Percentiles rank a stretch among this genome's conserved stretches.
Evolutionary conservation across 257 asterid genomes (phyloP).

Genomic region (Thymus quinquecostatus): DNA sequence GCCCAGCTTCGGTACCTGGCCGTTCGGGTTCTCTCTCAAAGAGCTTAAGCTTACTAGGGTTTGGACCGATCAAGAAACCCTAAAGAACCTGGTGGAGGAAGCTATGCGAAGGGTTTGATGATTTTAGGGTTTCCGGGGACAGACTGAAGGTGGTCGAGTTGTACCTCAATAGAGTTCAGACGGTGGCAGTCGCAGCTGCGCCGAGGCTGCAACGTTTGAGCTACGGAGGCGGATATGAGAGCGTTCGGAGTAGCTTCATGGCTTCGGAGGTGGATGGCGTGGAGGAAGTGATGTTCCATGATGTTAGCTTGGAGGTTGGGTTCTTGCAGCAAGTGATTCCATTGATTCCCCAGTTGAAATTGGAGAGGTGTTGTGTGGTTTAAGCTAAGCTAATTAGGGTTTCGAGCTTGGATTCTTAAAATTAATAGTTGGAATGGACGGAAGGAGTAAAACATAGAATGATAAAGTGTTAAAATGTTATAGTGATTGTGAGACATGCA

Average conservation of each 20-base stretch:
- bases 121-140: not conserved
- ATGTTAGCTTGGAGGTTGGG: not conserved
- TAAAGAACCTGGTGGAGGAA: constrained; percentile 6
- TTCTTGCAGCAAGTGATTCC: not conserved
- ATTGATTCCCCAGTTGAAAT: not conserved
- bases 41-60: constrained; percentile 23
- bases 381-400: no score
- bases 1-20: not conserved
- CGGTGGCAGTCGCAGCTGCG: constrained; percentile 6
- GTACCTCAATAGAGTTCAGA: constrained; percentile 15
- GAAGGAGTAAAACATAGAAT: no score
- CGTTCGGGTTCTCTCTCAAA: not conserved
- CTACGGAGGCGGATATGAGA: not conserved
- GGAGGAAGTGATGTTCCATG: constrained; percentile 11
- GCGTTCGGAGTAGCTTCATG: not conserved
- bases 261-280: not conserved
- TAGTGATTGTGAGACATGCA: no score
- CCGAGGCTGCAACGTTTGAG: constrained; percentile 8
- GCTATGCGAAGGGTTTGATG: constrained; percentile 11
- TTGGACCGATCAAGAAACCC: not conserved
- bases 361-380: not conserved
- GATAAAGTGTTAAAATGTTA: no score
- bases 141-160: constrained; percentile 19
- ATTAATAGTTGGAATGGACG: no score
- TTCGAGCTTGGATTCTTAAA: not conserved